These are phyloP conservation scores for Scenedesmus sp. DNA, from an alignment of 163 green algal genomes.

Conservation along the genomic window DNA sequence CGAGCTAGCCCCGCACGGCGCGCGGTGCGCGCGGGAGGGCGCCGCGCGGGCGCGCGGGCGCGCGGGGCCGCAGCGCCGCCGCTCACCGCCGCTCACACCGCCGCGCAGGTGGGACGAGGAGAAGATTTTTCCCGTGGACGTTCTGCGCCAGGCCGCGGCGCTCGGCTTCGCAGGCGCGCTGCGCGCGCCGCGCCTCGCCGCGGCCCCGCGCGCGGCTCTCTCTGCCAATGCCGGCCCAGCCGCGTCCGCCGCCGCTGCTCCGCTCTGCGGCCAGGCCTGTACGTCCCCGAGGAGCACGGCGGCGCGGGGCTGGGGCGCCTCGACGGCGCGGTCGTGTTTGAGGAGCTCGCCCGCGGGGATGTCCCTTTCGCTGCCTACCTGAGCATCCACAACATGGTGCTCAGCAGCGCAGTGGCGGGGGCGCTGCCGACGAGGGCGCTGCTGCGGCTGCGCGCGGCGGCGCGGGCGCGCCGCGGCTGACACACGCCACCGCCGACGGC, in stretches of 20 bases:
- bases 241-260: neutral
- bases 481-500: neutral
- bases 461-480: neutral
- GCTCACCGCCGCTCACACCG: too few relatives aligned
- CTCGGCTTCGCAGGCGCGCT: constrained; percentile 55
- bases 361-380: constrained; percentile 74
- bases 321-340: constrained; percentile 75
- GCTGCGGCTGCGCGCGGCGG: neutral
- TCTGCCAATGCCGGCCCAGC: neutral
- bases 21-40: constrained; percentile 7
- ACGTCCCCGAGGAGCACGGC: constrained; percentile 66
- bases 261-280: constrained; percentile 52
- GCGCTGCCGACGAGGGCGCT: neutral
- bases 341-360: constrained; percentile 80
- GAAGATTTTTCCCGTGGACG: constrained; percentile 75
- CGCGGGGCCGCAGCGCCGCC: too few relatives aligned
- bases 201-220: too few relatives aligned
- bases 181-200: too few relatives aligned
- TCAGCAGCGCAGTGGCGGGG: constrained; percentile 6
- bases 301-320: constrained; percentile 62
- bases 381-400: constrained; percentile 91
- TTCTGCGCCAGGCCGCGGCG: constrained; percentile 63
- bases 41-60: too few relatives aligned
- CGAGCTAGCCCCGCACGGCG: constrained; percentile 67
- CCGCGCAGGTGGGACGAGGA: constrained; percentile 79